Conservation (phyloP, 768 basidiomycete genomes). For the Trametes elegans region DNA sequence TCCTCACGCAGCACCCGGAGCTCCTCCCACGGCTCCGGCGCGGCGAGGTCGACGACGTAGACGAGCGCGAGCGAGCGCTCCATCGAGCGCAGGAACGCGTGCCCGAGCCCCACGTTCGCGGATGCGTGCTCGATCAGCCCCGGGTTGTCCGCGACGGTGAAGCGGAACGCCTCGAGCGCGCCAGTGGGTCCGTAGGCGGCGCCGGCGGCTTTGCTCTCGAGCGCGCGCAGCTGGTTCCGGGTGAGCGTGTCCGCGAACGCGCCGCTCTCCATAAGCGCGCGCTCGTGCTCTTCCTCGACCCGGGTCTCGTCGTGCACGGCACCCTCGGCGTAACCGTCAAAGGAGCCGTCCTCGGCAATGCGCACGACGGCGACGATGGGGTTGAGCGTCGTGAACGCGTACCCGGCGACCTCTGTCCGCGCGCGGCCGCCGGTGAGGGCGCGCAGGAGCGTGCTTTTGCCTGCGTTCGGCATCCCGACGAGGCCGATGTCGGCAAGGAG, state of each 20-base stretch:
- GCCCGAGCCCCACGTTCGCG: conserved; percentile 88
- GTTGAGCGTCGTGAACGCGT: conserved; percentile 94
- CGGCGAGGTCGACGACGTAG: conserved; percentile 89
- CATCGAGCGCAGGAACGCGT: conserved; percentile 90
- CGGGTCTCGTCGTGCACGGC: conserved; percentile 66
- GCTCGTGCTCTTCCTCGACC: conserved; percentile 48
- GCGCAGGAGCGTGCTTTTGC: conserved; percentile 87
- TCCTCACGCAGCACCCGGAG: conserved; percentile 73
- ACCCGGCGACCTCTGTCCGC: conserved; percentile 81
- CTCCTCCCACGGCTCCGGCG: conserved; percentile 74
- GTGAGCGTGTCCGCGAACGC: conserved; percentile 50
- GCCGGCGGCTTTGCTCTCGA: not conserved
- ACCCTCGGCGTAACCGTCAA: conserved; percentile 55
- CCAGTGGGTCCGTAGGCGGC: conserved; percentile 19
- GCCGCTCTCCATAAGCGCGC: conserved; percentile 47
- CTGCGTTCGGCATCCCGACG: conserved; percentile 95
- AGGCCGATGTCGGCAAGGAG: conserved; percentile 92
- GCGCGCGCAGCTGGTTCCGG: conserved; percentile 41
- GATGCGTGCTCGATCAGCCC: conserved; percentile 85
- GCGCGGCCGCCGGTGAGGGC: conserved; percentile 86
- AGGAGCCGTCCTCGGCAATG: conserved; percentile 74
- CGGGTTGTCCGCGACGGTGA: conserved; percentile 97
- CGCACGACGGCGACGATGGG: conserved; percentile 91
- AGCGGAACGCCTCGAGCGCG: conserved; percentile 69
- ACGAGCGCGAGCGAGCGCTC: conserved; percentile 88